Evolutionary conservation across 305 asterid species (phyloP), one percentile per base, ranked within the genome.

Genomic region (Fraxinus sp.): DNA sequence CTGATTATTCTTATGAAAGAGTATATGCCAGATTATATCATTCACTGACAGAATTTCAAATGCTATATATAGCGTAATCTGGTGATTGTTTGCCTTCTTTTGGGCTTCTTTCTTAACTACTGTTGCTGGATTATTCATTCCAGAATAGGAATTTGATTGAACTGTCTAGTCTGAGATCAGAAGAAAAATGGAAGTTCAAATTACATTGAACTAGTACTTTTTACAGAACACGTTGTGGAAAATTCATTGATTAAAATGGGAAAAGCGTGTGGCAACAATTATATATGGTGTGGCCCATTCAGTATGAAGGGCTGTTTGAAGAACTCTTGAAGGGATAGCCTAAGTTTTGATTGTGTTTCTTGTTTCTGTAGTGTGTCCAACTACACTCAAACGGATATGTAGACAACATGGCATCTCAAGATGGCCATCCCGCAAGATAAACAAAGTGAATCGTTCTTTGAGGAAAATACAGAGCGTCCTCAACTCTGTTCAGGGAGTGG

Each of bases 401-500:
- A 87, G 99, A 85, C 92, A 89, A 72, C 95, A 95, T 81, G 99
- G 97, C 81, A 95, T 95, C 89, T 88, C 92, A 49, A 91, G 97
- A 84, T 95, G 99, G 99, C 98, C 99, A 81, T 94, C 98, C 72
- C 97, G 97, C 81, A 95, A 94, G 90, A 95, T 95, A 88, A 90
- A 92, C 81, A 95, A 95, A 84, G 98, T 94, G 39, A 93, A 92
- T 87, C 96, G 97, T 36, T 95, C 98, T 82, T 85, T 95, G 79
- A 93, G 87, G 82, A 94, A 95, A 86, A 91, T 94, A 73, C 97
- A 90, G 74, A 88, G 90, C 2, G 97, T 94, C 84, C 91, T 95
- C 4, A 92, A 91, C 86, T 95, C 99, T 74, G 99, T 95, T 78
- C 92, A 95, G 76, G 98, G 97, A 13, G 92, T 92, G 78, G 97